Evolutionary conservation across 371 early-diverging fungal genomes (phyloP).

Genomic region (Rhizopus stolonifer): DNA sequence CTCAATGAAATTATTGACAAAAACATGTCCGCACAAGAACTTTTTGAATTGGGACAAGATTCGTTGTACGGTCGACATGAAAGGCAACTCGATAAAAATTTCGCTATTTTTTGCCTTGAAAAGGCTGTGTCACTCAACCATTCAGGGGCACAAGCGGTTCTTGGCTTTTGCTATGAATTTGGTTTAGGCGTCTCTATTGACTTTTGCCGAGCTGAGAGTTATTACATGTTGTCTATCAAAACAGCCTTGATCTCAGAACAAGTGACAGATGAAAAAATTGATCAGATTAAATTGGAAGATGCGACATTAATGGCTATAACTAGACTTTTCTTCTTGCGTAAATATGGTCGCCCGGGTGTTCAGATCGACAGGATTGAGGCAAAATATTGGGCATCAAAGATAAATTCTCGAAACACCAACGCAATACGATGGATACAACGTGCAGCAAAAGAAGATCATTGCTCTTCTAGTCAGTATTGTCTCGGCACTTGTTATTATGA

Average conservation of each 20-base stretch:
- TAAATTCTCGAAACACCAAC: slow-evolving; percentile 23
- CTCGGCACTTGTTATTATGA: slow-evolving; percentile 72
- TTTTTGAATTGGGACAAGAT: too few species aligned
- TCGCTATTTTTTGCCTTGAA: too few species aligned
- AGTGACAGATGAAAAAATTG: too few species aligned
- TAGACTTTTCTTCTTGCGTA: slow-evolving; percentile 65
- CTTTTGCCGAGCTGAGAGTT: slow-evolving; percentile 50
- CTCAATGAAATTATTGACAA: too few species aligned
- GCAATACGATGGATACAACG: slow-evolving; percentile 58
- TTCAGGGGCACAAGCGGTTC: slow-evolving; percentile 42
- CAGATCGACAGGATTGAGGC: slow-evolving; percentile 69
- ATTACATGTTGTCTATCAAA: slow-evolving; percentile 50
- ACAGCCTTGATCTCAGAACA: too few species aligned
- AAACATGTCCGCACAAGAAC: too few species aligned
- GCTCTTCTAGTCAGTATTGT: slow-evolving; percentile 46
- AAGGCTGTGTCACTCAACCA: slow-evolving; percentile 43
- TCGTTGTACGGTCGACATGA: too few species aligned
- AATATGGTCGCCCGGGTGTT: slow-evolving; percentile 71
- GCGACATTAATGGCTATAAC: slow-evolving; percentile 55
- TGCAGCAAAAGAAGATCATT: slow-evolving; percentile 46
- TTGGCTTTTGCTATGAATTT: slow-evolving; percentile 75
- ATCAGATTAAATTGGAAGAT: slow-evolving; percentile 44
- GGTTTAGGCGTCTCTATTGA: slow-evolving; percentile 64
- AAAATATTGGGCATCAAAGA: slow-evolving; percentile 50
- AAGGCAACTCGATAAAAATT: too few species aligned